A percentile compares a stretch with the other conserved stretches of the same genome.
Conservation (phyloP, 2,329 filamentous ascomycete species). For the Neurospora sp. region DNA sequence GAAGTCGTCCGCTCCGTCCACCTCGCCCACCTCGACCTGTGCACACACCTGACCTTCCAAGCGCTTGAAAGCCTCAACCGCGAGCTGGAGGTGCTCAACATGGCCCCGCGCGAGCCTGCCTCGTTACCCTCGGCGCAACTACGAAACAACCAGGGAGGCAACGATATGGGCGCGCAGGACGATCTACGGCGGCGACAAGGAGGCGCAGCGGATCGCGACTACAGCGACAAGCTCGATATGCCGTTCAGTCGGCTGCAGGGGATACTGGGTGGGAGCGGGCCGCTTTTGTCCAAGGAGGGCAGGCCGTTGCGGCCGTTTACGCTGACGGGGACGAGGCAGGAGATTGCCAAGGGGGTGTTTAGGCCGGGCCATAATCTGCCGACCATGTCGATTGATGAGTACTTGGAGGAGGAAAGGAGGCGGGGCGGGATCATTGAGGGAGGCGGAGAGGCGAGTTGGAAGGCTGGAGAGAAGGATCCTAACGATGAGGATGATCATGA, state of each 20-base stretch:
- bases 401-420: conserved; percentile 79
- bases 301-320: conserved; percentile 90
- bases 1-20: conserved; percentile 72
- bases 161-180: not conserved
- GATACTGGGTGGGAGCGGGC: conserved; percentile 40
- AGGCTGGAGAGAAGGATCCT: conserved; percentile 47
- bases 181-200: conserved; percentile 4
- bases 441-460: conserved; percentile 61
- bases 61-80: conserved; percentile 78
- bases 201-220: conserved; percentile 24
- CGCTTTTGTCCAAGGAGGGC: conserved; percentile 67
- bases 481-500: conserved; percentile 85
- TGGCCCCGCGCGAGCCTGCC: conserved; percentile 47
- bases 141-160: conserved; percentile 22
- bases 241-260: conserved; percentile 43
- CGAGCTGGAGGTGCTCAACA: conserved; percentile 72
- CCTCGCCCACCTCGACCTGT: conserved; percentile 63
- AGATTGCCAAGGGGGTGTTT: conserved; percentile 74
- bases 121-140: conserved; percentile 30
- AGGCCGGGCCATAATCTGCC: conserved; percentile 84
- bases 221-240: conserved; percentile 66
- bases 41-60: conserved; percentile 73
- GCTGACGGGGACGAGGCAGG: conserved; percentile 65
- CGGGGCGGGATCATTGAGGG: conserved; percentile 86
- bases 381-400: conserved; percentile 97